Base-by-base conservation (phyloP, 495 filamentous ascomycete species). In the Elaphomyces granulatus region DNA sequence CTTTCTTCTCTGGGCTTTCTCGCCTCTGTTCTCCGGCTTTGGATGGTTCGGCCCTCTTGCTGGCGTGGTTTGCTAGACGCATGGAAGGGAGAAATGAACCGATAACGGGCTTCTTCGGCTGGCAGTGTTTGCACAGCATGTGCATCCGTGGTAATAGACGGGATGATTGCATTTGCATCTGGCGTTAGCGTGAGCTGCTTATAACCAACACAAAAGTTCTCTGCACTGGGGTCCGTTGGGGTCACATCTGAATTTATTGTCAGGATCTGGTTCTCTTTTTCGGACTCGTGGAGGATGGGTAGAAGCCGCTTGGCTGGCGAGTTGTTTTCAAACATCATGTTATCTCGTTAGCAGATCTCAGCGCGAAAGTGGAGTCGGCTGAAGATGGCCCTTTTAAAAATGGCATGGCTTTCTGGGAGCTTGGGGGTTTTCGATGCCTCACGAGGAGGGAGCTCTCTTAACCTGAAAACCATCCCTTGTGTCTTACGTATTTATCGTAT, bases 181-280 rank as follows among this genome's bases (percentile, higher is more conserved):
- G 64, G 64, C 64, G 64, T 69, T 69, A 63, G 63, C 60, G 61
- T 64, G 63, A 64, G 56, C 60, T 66, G 53, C 61, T 58, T n/a
- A n/a, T n/a, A n/a, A 45, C 52, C 56, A 59, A 53, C 52, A 53
- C 50, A 56, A 51, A 51, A 55, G 14, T 40, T 53, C 52, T 60
- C 54, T 58, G 47, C 46, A 48, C 43, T 45, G 48, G 54, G 54
- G 53, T 58, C 54, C 54, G 54, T 52, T 53, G 56, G 56, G 51
- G 49, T 53, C 43, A 54, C 47, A 45, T 49, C 52, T 48, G 42
- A 60, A 53, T 45, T 50, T 55, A 51, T 46, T 46, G 51, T 50
- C 47, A 8, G 53, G 36, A 51, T 54, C 43, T 54, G 48, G 44
- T 40, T 42, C 35, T 55, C 45, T 55, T 56, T 59, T 52, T 60